A percentile compares a stretch with the other conserved stretches of the same genome.
Conservation (phyloP, 352 stramenopile genomes). For the Globisporangium nagaii region DNA sequence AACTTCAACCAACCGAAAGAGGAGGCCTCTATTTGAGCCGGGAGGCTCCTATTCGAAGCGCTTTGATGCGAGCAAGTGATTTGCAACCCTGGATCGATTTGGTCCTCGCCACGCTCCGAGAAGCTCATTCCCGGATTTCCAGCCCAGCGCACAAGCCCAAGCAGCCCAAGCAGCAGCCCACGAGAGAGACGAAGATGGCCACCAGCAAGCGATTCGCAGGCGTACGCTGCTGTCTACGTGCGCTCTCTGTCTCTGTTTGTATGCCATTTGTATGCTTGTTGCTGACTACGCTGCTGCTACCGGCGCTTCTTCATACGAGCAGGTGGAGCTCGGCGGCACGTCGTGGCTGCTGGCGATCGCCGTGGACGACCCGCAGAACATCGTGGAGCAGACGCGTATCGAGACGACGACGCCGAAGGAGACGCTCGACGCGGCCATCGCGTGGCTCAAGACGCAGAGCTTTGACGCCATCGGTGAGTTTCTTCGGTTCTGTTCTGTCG, state of each 20-base stretch:
- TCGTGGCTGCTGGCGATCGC: slow-evolving; percentile 93
- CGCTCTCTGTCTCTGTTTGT: neutral
- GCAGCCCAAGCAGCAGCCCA: slow-evolving; percentile 1
- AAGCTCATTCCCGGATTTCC: slow-evolving; percentile 7
- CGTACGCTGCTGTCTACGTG: slow-evolving; percentile 10
- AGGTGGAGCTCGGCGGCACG: slow-evolving; percentile 94
- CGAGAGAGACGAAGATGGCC: slow-evolving; percentile 7
- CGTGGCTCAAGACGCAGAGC: slow-evolving; percentile 78
- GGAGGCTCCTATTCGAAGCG: neutral
- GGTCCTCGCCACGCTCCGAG: no score
- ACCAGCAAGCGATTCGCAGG: slow-evolving; percentile 29
- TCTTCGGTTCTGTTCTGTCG: neutral
- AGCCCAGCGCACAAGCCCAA: slow-evolving; percentile 5
- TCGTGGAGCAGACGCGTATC: slow-evolving; percentile 77
- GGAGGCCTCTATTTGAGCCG: neutral
- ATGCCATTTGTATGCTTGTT: neutral
- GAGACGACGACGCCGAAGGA: slow-evolving; percentile 82
- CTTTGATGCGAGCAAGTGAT: slow-evolving; percentile 1
- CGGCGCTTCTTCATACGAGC: neutral
- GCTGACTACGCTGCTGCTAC: no score
- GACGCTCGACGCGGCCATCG: slow-evolving; percentile 72
- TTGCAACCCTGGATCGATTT: neutral
- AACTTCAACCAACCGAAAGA: neutral
- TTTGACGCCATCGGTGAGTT: slow-evolving; percentile 68
- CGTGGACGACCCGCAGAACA: slow-evolving; percentile 83